A percentile compares a stretch with the other conserved stretches of the same genome.
Evolutionary conservation across 2,329 filamentous ascomycete genomes (phyloP).

Genomic region (Cladosporium sp.): DNA sequence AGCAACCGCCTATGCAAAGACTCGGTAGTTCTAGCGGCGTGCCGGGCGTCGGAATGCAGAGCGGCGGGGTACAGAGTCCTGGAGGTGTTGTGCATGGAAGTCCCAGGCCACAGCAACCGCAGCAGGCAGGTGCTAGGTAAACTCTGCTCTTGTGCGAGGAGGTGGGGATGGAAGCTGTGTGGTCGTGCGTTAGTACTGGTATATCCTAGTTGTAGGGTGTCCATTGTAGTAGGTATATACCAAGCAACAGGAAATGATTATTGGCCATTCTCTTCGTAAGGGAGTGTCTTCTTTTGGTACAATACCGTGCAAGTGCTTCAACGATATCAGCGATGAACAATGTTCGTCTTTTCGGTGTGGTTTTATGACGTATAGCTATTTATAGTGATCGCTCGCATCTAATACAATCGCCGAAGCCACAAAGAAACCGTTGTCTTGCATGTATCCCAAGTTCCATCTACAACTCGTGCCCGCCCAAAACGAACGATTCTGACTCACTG

Average conservation of each 20-base stretch:
- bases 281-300: background rate
- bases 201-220: background rate
- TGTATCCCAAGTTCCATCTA: background rate
- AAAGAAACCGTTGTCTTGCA: background rate
- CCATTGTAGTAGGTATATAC: background rate
- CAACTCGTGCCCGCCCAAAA: background rate
- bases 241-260: conserved; percentile 1
- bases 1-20: conserved; percentile 29
- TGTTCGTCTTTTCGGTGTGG: background rate
- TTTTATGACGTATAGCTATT: background rate
- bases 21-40: conserved; percentile 31
- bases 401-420: background rate
- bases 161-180: background rate
- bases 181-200: background rate
- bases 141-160: background rate
- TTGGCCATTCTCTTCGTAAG: background rate
- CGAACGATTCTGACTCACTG: too few species aligned
- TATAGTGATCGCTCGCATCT: background rate
- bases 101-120: conserved; percentile 26
- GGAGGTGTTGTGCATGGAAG: conserved; percentile 29
- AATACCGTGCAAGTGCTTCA: background rate
- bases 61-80: conserved; percentile 25
- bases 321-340: background rate
- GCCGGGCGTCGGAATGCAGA: conserved; percentile 33
- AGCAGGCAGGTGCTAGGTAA: conserved; percentile 34